A percentile compares a stretch with the other conserved stretches of the same genome.
phyloP scores from a whole-genome alignment of 2,329 filamentous ascomycete genomes.

The Cryphonectria nitschkei region DNA sequence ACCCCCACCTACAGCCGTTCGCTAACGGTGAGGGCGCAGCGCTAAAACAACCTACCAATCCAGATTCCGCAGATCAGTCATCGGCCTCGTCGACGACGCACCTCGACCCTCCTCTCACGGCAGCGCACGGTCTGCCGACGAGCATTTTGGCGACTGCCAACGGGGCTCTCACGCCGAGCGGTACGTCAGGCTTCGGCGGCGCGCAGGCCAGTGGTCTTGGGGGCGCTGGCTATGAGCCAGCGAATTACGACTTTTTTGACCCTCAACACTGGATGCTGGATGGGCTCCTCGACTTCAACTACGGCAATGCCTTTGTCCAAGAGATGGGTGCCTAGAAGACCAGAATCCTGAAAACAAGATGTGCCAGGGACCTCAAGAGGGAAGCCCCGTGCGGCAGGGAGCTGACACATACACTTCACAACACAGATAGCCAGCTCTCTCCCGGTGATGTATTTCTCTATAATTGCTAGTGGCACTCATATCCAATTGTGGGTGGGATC shows the following conservation, averaged over 20 bases:
- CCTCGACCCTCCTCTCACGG: slow-evolving; percentile 62
- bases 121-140: slow-evolving; percentile 52
- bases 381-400: background rate
- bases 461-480: background rate
- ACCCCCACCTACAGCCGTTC: slow-evolving; percentile 23
- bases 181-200: slow-evolving; percentile 48
- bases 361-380: background rate
- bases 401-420: background rate
- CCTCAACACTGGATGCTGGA: slow-evolving; percentile 94
- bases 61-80: slow-evolving; percentile 76
- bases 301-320: slow-evolving; percentile 37
- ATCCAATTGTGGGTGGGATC: background rate
- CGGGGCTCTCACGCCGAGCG: slow-evolving; percentile 57
- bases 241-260: slow-evolving; percentile 86
- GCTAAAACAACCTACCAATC: slow-evolving; percentile 84
- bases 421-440: background rate
- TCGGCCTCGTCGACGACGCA: slow-evolving; percentile 69
- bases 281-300: slow-evolving; percentile 80
- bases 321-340: slow-evolving; percentile 46
- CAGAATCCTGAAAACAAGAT: background rate
- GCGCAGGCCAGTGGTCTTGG: slow-evolving; percentile 52
- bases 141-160: slow-evolving; percentile 54
- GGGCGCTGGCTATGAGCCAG: slow-evolving; percentile 63
- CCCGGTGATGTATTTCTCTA: background rate
- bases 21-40: slow-evolving; percentile 49